These are phyloP conservation scores for Oleoguttula mirabilis DNA, from an alignment of 495 filamentous ascomycete species.

Conservation along the genomic window DNA sequence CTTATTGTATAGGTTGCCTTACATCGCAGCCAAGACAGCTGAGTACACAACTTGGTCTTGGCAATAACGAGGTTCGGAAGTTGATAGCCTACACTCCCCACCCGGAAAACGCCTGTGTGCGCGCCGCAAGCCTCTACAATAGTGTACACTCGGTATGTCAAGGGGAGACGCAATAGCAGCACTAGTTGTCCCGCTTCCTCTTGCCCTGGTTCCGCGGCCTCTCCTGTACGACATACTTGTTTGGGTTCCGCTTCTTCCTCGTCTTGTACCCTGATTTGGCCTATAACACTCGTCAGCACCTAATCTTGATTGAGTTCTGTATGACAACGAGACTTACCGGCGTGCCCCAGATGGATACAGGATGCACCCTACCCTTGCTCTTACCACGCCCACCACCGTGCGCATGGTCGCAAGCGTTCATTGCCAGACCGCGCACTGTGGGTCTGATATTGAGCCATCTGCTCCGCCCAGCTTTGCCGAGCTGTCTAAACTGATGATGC, in stretches of 20 bases:
- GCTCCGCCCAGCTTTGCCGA: conserved; percentile 87
- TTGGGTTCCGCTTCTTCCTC: conserved; percentile 44
- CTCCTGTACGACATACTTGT: conserved; percentile 33
- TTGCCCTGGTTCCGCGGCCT: conserved; percentile 35
- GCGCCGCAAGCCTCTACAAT: too few species aligned
- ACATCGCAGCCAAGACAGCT: too few species aligned
- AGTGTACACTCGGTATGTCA: too few species aligned
- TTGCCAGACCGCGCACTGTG: conserved; percentile 89
- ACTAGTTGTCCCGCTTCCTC: conserved; percentile 18
- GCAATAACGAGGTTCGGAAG: too few species aligned
- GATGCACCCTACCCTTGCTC: conserved; percentile 92
- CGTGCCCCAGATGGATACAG: conserved; percentile 89
- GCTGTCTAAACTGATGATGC: conserved; percentile 74
- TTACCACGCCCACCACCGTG: conserved; percentile 98
- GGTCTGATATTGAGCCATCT: conserved; percentile 89
- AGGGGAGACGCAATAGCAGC: too few species aligned
- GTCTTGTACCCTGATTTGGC: conserved; percentile 97
- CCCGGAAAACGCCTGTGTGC: too few species aligned
- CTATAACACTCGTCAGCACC: conserved; percentile 38
- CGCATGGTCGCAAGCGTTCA: conserved; percentile 96
- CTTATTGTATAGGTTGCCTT: too few species aligned
- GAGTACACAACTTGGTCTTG: too few species aligned
- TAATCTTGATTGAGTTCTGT: not conserved
- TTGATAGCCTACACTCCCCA: too few species aligned
- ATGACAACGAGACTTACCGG: conserved; percentile 50